Base-by-base conservation (phyloP, 202 grass and related monocot genomes). In the Zizania palustris region DNA sequence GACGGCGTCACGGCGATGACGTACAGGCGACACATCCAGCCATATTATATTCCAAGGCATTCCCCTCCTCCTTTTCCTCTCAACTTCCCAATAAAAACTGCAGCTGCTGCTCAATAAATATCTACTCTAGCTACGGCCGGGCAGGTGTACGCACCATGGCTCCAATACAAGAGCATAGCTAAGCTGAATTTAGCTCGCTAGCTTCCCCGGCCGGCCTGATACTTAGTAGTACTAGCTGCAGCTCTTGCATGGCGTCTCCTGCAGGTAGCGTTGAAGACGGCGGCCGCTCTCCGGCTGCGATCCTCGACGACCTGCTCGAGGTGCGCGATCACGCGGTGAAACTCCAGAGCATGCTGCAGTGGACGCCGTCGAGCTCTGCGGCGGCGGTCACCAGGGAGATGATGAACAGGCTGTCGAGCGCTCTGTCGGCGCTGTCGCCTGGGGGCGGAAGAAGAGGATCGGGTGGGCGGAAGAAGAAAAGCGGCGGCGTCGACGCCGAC, bases 31-130 rank as follows among this genome's bases (percentile, higher is more conserved):
- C 60, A 43, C 73, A 65, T 49, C 50, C 73, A 66, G 59, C 62
- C 38, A 42, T 13, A 20, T 28, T 28, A 42, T 42, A 16, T 71
- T 80, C 76, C 81, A 59, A 59, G 36, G 71, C 65, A 28, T 76
- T 80, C 86, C 56, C 54, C 35, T 57, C 62, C 9, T 40, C 14
- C 42, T 60, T 88, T 88, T 84, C 71, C 76, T 67, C 86, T 66
- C 76, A 76, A 45, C 65, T 72, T 76, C 81, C 71, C 49, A 55
- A 88, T 88, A 88, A 85, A 84, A 77, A 72, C 86, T 6, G 6
- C 51, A 48, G 74, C 49, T 28, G 38, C 48, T 43, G 2, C 73
- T 50, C 82, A 62, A 45, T 15, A 33, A 42, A 9, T 22, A 38
- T 14, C 21, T 44, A 40, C 67, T 62, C 21, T 5, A 72, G 36